These are phyloP conservation scores for Herpotrichia juniperi DNA, from an alignment of 2,329 filamentous ascomycete genomes.

Conservation along the genomic window DNA sequence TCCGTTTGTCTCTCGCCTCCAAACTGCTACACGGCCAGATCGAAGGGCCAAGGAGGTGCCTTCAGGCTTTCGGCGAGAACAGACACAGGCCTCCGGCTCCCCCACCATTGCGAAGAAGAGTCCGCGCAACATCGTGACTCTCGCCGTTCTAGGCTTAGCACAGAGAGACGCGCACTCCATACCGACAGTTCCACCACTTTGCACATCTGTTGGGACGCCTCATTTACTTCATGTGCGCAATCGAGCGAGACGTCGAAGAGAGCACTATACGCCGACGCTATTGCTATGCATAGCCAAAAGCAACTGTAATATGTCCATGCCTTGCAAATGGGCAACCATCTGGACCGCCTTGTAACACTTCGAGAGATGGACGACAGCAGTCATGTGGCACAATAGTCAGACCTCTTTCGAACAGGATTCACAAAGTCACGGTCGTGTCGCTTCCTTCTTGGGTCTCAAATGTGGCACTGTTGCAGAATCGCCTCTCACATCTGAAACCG, in stretches of 20 bases:
- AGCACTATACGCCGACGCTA: background rate
- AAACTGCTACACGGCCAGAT: conserved; percentile 14
- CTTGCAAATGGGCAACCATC: too few relatives aligned
- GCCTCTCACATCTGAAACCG: background rate
- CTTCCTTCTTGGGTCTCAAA: background rate
- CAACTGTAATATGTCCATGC: background rate
- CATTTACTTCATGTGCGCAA: conserved; percentile 1
- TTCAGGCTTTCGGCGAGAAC: too few relatives aligned
- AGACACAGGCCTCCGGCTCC: too few relatives aligned
- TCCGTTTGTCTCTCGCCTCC: conserved; percentile 6
- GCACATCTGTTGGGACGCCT: background rate
- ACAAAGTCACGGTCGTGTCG: background rate
- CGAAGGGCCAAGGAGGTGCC: background rate
- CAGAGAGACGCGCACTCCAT: background rate
- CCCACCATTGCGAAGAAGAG: background rate
- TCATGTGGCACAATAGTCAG: too few relatives aligned
- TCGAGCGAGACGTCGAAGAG: background rate
- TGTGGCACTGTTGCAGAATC: background rate
- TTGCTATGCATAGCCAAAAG: background rate
- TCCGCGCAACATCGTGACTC: conserved; percentile 1
- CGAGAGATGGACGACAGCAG: too few relatives aligned
- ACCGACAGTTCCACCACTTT: background rate
- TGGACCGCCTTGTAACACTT: too few relatives aligned
- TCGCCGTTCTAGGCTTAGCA: background rate
- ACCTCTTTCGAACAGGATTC: too few relatives aligned